phyloP scores from a whole-genome alignment of 768 basidiomycete genomes.

The Serendipita sp. region DNA sequence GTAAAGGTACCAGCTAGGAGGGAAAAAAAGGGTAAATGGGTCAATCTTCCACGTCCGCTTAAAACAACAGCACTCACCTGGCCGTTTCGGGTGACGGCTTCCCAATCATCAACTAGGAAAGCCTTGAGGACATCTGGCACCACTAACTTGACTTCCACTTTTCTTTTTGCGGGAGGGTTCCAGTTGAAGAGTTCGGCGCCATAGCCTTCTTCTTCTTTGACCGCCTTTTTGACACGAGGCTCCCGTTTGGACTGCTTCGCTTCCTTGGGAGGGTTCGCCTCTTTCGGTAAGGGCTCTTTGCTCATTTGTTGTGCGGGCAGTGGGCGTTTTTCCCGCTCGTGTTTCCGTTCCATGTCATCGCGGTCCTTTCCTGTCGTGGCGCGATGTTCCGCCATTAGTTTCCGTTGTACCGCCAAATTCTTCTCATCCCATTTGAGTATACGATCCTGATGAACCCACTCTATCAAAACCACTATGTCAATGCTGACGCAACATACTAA shows the following conservation, averaged over 20 bases:
- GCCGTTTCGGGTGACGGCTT: slow-evolving; percentile 85
- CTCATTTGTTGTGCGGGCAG: not conserved
- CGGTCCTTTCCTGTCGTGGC: slow-evolving; percentile 19
- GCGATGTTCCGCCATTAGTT: slow-evolving; percentile 27
- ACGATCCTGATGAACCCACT: slow-evolving; percentile 77
- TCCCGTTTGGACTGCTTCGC: not conserved
- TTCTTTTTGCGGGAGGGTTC: slow-evolving; percentile 23
- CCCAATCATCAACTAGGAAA: slow-evolving; percentile 93
- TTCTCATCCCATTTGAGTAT: slow-evolving; percentile 73
- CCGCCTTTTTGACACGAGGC: not conserved
- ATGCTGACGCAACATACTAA: not conserved
- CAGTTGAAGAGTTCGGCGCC: slow-evolving; percentile 2
- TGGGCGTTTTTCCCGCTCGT: slow-evolving; percentile 6
- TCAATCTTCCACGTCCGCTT: no score
- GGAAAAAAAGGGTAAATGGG: not conserved
- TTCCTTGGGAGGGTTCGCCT: not conserved
- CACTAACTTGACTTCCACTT: slow-evolving; percentile 77
- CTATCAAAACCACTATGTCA: slow-evolving; percentile 18
- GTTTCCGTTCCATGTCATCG: slow-evolving; percentile 15
- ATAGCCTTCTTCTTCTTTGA: slow-evolving; percentile 1
- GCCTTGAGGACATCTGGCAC: slow-evolving; percentile 84
- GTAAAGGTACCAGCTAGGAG: slow-evolving; percentile 66
- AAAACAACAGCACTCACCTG: slow-evolving; percentile 34
- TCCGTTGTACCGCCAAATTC: slow-evolving; percentile 64
- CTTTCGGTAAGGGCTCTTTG: not conserved